These are phyloP conservation scores for Mychonastes homosphaera DNA, from an alignment of 139 green algal genomes.

Conservation along the genomic window DNA sequence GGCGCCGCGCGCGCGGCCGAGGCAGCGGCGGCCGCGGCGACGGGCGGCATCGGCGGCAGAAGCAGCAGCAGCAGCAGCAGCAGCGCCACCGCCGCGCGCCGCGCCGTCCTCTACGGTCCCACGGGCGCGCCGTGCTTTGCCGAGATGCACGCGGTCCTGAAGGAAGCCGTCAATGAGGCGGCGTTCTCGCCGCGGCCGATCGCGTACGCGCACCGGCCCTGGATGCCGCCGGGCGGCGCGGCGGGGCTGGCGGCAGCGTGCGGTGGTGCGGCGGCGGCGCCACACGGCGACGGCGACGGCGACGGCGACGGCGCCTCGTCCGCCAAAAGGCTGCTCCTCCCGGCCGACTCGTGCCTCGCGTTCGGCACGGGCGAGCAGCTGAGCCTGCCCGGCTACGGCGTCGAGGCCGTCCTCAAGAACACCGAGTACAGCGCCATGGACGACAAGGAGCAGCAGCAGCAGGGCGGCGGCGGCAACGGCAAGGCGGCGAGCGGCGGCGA, in stretches of 20 bases:
- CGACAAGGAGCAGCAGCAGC: conserved; percentile 46
- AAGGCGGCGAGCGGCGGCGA: no score
- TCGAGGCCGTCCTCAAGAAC: conserved; percentile 94
- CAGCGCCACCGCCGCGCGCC: not conserved
- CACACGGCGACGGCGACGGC: not conserved
- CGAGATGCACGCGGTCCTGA: conserved; percentile 41
- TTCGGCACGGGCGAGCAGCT: conserved; percentile 27
- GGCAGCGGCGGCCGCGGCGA: not conserved
- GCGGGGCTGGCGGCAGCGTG: not conserved
- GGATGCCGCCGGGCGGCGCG: conserved; percentile 28
- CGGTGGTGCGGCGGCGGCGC: not conserved
- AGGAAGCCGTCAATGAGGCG: not conserved
- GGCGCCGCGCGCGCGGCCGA: conserved; percentile 15
- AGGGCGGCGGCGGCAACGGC: no score
- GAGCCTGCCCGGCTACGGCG: conserved; percentile 69
- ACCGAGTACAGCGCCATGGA: conserved; percentile 95
- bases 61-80: conserved; percentile 5
- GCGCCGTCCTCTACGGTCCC: conserved; percentile 35
- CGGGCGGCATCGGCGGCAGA: not conserved
- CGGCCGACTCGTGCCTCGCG: conserved; percentile 14
- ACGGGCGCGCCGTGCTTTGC: conserved; percentile 48
- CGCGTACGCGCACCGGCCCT: conserved; percentile 48
- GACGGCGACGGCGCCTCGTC: not conserved
- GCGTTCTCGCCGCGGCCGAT: conserved; percentile 12
- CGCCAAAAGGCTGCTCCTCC: not conserved